Percentiles rank a stretch among this genome's conserved stretches.
These are phyloP conservation scores for Ophiognomonia clavigignenti-juglandacearum DNA, from an alignment of 2,329 filamentous ascomycete genomes.

Conservation along the genomic window DNA sequence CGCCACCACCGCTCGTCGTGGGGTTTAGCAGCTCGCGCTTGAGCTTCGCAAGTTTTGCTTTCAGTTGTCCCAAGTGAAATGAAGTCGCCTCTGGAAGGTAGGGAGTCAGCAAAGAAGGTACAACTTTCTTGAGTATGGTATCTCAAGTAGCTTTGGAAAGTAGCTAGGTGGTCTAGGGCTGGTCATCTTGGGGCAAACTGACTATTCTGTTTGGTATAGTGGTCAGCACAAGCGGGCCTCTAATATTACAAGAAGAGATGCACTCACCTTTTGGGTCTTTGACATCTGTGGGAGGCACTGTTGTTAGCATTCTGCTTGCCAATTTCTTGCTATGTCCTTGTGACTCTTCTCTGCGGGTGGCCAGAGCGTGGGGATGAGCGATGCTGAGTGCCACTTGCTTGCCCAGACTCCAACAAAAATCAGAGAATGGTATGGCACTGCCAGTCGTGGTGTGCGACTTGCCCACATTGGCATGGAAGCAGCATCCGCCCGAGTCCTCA, in stretches of 20 bases:
- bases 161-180: neutral
- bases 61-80: conserved; percentile 90
- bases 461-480: neutral
- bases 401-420: too few species aligned
- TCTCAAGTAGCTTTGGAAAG: neutral
- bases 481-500: neutral
- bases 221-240: neutral
- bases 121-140: too few species aligned
- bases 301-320: neutral
- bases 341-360: too few species aligned
- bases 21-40: conserved; percentile 94
- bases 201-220: neutral
- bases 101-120: neutral
- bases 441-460: too few species aligned
- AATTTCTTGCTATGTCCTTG: too few species aligned
- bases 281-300: conserved; percentile 63
- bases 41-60: conserved; percentile 96
- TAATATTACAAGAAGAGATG: neutral
- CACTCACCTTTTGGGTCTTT: conserved; percentile 53
- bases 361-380: too few species aligned
- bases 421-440: too few species aligned
- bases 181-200: neutral
- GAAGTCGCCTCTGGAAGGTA: conserved; percentile 57
- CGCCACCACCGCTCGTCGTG: conserved; percentile 71
- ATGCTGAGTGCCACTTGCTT: too few species aligned